These are phyloP conservation scores for Neoboletus subvelutipes DNA, from an alignment of 768 basidiomycete species.

Conservation along the genomic window DNA sequence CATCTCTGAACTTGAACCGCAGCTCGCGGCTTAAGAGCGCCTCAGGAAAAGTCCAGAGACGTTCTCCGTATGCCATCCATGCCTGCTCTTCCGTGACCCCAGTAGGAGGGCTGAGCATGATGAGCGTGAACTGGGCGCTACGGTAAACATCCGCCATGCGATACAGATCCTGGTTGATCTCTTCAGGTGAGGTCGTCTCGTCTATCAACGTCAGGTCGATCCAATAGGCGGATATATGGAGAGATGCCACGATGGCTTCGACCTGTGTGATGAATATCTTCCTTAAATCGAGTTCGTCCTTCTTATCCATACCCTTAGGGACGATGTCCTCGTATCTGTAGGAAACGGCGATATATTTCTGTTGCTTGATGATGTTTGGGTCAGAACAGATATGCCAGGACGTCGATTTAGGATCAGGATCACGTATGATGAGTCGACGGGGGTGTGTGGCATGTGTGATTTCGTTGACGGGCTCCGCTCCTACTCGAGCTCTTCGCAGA, in stretches of 20 bases:
- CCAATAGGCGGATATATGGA: constrained; percentile 22
- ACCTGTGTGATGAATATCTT: constrained; percentile 6
- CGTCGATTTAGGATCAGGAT: neutral
- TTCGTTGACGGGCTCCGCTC: constrained; percentile 1
- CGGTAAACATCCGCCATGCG: constrained; percentile 26
- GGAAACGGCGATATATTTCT: constrained; percentile 22
- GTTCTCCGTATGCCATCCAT: constrained; percentile 22
- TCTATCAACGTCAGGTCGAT: constrained; percentile 13
- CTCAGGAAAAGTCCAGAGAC: constrained; percentile 27
- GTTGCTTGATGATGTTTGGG: constrained; percentile 1
- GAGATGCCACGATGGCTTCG: constrained; percentile 3
- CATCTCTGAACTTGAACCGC: constrained; percentile 12
- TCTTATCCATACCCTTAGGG: neutral
- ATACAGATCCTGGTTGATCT: constrained; percentile 21
- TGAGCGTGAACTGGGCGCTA: constrained; percentile 23
- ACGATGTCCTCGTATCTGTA: constrained; percentile 16
- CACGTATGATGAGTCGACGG: constrained; percentile 16
- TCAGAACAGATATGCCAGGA: constrained; percentile 7
- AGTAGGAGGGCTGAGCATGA: constrained; percentile 11
- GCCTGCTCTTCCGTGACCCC: neutral
- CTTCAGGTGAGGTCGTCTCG: neutral
- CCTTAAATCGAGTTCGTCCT: neutral
- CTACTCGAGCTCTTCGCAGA: constrained; percentile 7
- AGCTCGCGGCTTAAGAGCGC: constrained; percentile 23
- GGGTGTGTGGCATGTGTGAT: constrained; percentile 17